These are phyloP conservation scores for Alternaria brassicae DNA, from an alignment of 2,329 filamentous ascomycete genomes.

Conservation along the genomic window DNA sequence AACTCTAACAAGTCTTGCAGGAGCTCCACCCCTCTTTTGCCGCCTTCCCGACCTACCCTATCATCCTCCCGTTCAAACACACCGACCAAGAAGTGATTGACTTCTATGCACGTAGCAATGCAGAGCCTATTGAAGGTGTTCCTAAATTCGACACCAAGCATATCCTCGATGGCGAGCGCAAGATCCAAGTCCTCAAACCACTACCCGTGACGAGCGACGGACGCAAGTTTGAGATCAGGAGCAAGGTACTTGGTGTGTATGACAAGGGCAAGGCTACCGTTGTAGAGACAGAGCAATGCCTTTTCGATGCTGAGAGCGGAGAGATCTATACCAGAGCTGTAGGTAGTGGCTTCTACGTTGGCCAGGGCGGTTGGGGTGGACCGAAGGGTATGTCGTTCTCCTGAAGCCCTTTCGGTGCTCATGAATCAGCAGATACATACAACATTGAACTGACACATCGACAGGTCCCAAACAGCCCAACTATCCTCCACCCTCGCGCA, in stretches of 20 bases:
- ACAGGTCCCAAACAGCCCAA: conserved; percentile 72
- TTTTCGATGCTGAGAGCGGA: conserved; percentile 73
- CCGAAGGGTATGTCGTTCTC: conserved; percentile 71
- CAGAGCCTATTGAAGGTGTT: conserved; percentile 73
- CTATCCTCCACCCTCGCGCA: conserved; percentile 77
- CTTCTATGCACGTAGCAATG: conserved; percentile 77
- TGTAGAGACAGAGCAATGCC: conserved; percentile 77
- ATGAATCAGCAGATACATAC: neutral
- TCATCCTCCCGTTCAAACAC: conserved; percentile 84
- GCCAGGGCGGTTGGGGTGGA: conserved; percentile 83
- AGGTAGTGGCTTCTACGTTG: conserved; percentile 79
- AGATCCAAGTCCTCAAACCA: conserved; percentile 77
- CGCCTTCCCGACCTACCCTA: conserved; percentile 87
- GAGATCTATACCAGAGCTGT: conserved; percentile 75
- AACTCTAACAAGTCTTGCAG: conserved; percentile 53
- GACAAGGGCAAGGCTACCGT: conserved; percentile 88
- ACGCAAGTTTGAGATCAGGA: conserved; percentile 75
- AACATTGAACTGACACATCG: neutral
- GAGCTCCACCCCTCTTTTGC: conserved; percentile 87
- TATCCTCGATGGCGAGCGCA: conserved; percentile 84
- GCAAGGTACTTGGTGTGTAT: conserved; percentile 83
- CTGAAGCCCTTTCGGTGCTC: neutral
- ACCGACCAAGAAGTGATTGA: conserved; percentile 78
- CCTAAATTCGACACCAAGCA: conserved; percentile 77
- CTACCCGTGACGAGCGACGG: conserved; percentile 76